Evolutionary conservation across 2,329 filamentous ascomycete genomes (phyloP), one percentile per base, ranked within the genome.

Genomic region (Verticillium isaacii): DNA sequence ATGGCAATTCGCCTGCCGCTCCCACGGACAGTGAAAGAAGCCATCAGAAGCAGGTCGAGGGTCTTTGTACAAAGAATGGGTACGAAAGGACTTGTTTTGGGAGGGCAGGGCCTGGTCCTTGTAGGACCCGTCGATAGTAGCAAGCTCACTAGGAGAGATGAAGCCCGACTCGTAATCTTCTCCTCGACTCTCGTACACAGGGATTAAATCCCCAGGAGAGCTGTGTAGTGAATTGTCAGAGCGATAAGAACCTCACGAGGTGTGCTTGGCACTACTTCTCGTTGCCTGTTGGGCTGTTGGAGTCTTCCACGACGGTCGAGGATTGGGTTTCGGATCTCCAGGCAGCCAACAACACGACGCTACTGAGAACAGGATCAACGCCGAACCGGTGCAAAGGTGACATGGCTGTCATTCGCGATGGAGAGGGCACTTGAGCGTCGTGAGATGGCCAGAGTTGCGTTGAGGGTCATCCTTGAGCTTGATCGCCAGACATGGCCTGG

Each of bases 21-120:
- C 88, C 82, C 89, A 95, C 6, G 94, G 94, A 82, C 94, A 98
- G 79, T 96, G 92, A 79, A 95, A 98, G 63, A 96, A 85, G 72
- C 92, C 93, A 76, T 97, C 92, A 39, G 82, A 74, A 45, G 83
- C 76, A 11, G 88, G 85, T 56, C 78, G n/a, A n/a, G n/a, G n/a
- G n/a, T n/a, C n/a, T n/a, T n/a, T n/a, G n/a, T n/a, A n/a, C n/a
- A n/a, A n/a, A n/a, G n/a, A n/a, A n/a, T n/a, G n/a, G n/a, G n/a
- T n/a, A n/a, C n/a, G n/a, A n/a, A n/a, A n/a, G n/a, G n/a, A n/a
- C n/a, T n/a, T n/a, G n/a, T n/a, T n/a, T n/a, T n/a, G n/a, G n/a
- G 78, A 60, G 82, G 85, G 68, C 63, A 78, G 73, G 63, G 82
- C 81, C 66, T 81, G 80, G 58, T 76, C 71, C 59, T 69, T 66